Conservation (phyloP, 2,329 filamentous ascomycete genomes). For the Alternaria longipes region DNA sequence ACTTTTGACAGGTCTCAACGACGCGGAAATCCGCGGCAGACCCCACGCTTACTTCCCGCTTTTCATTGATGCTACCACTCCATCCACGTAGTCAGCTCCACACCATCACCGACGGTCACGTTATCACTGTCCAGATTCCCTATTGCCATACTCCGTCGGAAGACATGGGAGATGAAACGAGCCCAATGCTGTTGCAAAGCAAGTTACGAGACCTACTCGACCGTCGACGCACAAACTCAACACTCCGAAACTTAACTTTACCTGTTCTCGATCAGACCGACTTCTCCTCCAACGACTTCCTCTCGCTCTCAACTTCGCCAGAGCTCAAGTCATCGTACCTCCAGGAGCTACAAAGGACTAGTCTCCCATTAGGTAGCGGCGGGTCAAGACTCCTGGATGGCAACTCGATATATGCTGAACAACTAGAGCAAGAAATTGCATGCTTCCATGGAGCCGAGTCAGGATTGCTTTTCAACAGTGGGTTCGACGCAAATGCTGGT, state of each 20-base stretch:
- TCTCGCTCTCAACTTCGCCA: slow-evolving; percentile 64
- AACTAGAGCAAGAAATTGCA: slow-evolving; percentile 67
- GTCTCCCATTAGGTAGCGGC: slow-evolving; percentile 62
- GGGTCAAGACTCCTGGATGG: slow-evolving; percentile 73
- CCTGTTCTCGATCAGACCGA: slow-evolving; percentile 56
- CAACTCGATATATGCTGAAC: slow-evolving; percentile 68
- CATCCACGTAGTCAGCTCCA: not conserved
- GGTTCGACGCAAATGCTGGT: slow-evolving; percentile 61
- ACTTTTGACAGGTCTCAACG: not conserved
- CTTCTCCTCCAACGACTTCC: slow-evolving; percentile 73
- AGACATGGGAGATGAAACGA: slow-evolving; percentile 20
- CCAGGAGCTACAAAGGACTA: slow-evolving; percentile 52
- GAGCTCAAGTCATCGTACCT: slow-evolving; percentile 61
- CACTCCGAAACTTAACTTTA: slow-evolving; percentile 43
- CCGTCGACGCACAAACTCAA: slow-evolving; percentile 50
- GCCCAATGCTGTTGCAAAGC: slow-evolving; percentile 29
- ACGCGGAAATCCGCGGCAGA: slow-evolving; percentile 10
- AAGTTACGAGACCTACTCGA: slow-evolving; percentile 46
- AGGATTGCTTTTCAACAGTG: slow-evolving; percentile 68
- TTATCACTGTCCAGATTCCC: not conserved
- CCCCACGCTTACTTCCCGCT: slow-evolving; percentile 10
- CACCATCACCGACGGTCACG: slow-evolving; percentile 1
- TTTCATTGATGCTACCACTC: not conserved
- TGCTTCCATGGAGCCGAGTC: slow-evolving; percentile 66
- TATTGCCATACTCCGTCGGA: not conserved